Base-by-base conservation (phyloP, 306 rosid species). In the Ziziphus jujuba region DNA sequence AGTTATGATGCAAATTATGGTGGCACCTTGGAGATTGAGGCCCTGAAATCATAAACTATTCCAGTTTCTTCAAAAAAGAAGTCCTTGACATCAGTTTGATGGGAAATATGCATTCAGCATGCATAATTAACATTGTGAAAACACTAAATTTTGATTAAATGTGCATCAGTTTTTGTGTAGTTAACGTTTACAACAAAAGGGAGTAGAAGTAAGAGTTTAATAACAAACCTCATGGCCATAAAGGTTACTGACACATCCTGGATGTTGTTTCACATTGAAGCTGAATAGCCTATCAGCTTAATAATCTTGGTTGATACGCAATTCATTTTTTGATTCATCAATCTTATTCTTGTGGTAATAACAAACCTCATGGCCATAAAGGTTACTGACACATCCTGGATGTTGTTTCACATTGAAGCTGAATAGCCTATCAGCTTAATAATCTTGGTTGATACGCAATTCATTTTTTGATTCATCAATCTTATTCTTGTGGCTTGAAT, bases 301-400 rank as follows among this genome's bases (percentile, higher is more conserved):
- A 91, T 75, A 74, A 91, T 87, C 83, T 80, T 91, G 76, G 84
- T n/a, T n/a, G n/a, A n/a, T n/a, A n/a, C n/a, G n/a, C n/a, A n/a
- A n/a, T n/a, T n/a, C n/a, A n/a, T n/a, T n/a, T n/a, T n/a, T n/a
- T n/a, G n/a, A n/a, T n/a, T n/a, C n/a, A n/a, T n/a, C n/a, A n/a
- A n/a, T n/a, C n/a, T n/a, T n/a, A n/a, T n/a, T n/a, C n/a, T n/a
- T n/a, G n/a, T n/a, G n/a, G n/a, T 47, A 33, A 73, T 54, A 68
- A 78, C 90, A 67, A 70, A 91, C 96, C 98, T 91, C 87, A 76
- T 50, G 58, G 85, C 96, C 85, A 67, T 63, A 82, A 89, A 89
- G 79, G 90, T 83, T 19, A 91, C 89, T 25, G 23, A 71, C 22
- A 85, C 84, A 66, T 91, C 96, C 62, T 81, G 86, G 59, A 67